Percentiles rank a stretch among this genome's conserved stretches.
phyloP scores from a whole-genome alignment of 1,284 basidiomycete genomes.

The Mycena citricolor region DNA sequence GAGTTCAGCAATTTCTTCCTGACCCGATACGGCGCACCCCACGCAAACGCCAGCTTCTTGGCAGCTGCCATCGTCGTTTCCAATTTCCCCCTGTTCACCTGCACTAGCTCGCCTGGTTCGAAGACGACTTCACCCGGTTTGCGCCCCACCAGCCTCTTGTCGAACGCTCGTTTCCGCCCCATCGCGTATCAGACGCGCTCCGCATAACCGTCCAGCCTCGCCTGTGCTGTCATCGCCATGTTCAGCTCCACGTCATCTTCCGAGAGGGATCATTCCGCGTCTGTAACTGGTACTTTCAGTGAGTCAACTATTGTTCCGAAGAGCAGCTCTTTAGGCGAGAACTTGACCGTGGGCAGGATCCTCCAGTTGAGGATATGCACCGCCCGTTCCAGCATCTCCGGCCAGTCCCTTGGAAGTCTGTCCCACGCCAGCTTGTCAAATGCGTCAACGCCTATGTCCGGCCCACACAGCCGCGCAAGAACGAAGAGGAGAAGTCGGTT shows the following conservation, averaged over 20 bases:
- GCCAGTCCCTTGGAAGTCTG: conserved; percentile 30
- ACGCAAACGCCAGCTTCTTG: conserved; percentile 22
- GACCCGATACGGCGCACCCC: conserved; percentile 3
- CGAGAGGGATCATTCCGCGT: neutral
- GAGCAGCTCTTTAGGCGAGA: conserved; percentile 23
- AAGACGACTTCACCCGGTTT: conserved; percentile 27
- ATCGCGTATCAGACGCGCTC: conserved; percentile 24
- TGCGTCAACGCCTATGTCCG: conserved; percentile 31
- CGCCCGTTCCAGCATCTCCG: conserved; percentile 31
- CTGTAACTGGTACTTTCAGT: conserved; percentile 19
- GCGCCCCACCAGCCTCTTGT: conserved; percentile 22
- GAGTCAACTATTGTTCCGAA: conserved; percentile 12
- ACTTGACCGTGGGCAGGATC: conserved; percentile 20
- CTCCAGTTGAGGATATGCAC: conserved; percentile 29
- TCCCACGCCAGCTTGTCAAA: conserved; percentile 14
- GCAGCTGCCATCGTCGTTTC: neutral
- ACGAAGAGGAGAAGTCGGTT: conserved; percentile 27
- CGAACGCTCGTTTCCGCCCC: conserved; percentile 28
- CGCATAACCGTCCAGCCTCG: conserved; percentile 30
- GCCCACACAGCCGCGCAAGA: conserved; percentile 30
- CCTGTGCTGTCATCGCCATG: conserved; percentile 31
- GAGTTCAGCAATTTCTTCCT: neutral
- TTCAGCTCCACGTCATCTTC: conserved; percentile 18
- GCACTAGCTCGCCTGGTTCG: conserved; percentile 31
- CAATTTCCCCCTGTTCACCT: conserved; percentile 9